Evolutionary conservation across 2,329 filamentous ascomycete species (phyloP).

Genomic region (Phaeophleospora eucalypticola): DNA sequence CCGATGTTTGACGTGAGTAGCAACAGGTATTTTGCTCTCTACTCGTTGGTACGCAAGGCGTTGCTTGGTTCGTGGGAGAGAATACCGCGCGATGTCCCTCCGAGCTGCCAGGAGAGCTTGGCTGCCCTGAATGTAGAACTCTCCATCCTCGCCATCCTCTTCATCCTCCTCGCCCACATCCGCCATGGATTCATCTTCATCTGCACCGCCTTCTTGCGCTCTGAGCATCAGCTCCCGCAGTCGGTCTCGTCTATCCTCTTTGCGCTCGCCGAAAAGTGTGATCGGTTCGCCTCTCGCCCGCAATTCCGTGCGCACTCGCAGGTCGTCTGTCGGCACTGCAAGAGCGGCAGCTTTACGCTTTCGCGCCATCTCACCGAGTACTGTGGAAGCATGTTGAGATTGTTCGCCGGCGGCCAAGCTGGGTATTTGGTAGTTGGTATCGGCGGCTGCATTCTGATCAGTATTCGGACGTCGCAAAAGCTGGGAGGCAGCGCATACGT

Average conservation of each 20-base stretch:
- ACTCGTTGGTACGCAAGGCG: slow-evolving; percentile 72
- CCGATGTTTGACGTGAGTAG: slow-evolving; percentile 87
- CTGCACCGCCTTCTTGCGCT: slow-evolving; percentile 58
- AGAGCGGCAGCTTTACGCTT: slow-evolving; percentile 86
- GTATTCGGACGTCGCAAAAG: not conserved
- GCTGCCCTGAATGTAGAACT: slow-evolving; percentile 88
- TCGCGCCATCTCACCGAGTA: slow-evolving; percentile 83
- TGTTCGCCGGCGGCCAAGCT: slow-evolving; percentile 62
- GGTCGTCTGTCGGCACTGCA: slow-evolving; percentile 90
- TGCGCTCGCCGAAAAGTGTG: slow-evolving; percentile 89
- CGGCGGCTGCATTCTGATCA: slow-evolving; percentile 49
- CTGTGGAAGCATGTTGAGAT: slow-evolving; percentile 77
- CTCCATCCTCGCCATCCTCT: slow-evolving; percentile 74
- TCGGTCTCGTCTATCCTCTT: slow-evolving; percentile 78
- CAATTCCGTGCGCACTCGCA: slow-evolving; percentile 72
- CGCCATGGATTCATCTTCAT: slow-evolving; percentile 52
- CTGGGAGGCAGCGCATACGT: slow-evolving; percentile 41
- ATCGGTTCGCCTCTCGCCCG: slow-evolving; percentile 89
- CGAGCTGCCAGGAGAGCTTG: slow-evolving; percentile 70
- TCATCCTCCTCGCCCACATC: slow-evolving; percentile 57
- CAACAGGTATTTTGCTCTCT: slow-evolving; percentile 77
- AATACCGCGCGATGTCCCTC: slow-evolving; percentile 75
- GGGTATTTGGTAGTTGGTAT: slow-evolving; percentile 81
- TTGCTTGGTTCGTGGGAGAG: slow-evolving; percentile 73
- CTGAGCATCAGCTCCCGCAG: slow-evolving; percentile 71